Conservation (phyloP, 148 eudicot species). For the Limonium bicolor region DNA sequence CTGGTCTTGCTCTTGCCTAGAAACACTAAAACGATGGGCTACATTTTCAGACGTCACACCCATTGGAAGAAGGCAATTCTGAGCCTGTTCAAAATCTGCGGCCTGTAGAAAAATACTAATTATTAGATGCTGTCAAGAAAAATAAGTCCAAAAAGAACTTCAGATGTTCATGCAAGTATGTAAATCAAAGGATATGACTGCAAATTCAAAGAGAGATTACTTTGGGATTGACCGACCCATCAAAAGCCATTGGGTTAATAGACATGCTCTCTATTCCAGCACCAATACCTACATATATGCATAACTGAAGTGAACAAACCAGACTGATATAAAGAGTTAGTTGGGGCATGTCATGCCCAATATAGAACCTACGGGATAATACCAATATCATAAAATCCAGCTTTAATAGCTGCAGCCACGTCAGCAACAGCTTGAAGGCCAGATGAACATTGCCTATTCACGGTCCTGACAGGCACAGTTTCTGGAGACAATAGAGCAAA, state of each 20-base stretch:
- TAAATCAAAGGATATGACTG: not conserved
- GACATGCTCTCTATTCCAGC: constrained; percentile 98
- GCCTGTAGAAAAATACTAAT: constrained; percentile 29
- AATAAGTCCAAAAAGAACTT: no score
- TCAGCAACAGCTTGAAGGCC: constrained; percentile 99
- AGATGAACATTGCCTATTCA: constrained; percentile 96
- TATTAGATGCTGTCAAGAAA: not conserved
- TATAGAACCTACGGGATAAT: constrained; percentile 1
- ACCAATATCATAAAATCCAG: constrained; percentile 99
- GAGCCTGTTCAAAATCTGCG: constrained; percentile 58
- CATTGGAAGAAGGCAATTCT: constrained; percentile 95
- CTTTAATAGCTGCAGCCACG: constrained; percentile 97
- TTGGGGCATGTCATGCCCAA: not conserved
- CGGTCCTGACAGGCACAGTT: constrained; percentile 85
- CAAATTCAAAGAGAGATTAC: constrained; percentile 15
- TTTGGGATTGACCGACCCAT: constrained; percentile 78
- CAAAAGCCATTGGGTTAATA: constrained; percentile 75
- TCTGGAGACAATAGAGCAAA: constrained; percentile 24
- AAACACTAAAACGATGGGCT: constrained; percentile 71
- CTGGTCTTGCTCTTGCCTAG: constrained; percentile 92
- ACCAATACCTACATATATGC: constrained; percentile 59
- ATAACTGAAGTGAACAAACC: not conserved
- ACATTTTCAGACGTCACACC: constrained; percentile 97
- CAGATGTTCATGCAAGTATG: not conserved
- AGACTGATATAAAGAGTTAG: not conserved